Conservation (phyloP, 129 eudicot species). For the Helichrysum umbraculigerum region DNA sequence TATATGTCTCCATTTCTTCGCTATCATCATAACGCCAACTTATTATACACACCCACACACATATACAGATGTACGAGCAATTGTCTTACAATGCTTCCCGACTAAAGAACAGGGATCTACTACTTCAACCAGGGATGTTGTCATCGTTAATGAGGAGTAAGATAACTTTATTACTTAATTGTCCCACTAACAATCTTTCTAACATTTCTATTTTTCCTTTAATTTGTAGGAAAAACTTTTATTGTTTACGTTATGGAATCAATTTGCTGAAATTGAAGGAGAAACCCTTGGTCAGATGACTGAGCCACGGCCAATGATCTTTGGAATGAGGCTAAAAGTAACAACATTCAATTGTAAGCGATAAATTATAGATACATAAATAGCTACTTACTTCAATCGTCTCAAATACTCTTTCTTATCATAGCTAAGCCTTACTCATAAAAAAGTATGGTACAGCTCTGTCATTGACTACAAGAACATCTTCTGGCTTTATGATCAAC, state of each 20-base stretch:
- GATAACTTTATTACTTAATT: background rate
- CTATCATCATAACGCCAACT: background rate
- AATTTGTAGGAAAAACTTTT: background rate
- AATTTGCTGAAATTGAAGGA: slow-evolving; percentile 9
- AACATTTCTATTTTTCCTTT: background rate
- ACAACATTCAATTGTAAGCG: background rate
- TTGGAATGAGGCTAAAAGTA: background rate
- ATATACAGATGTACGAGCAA: background rate
- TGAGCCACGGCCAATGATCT: background rate
- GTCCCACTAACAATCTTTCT: too few relatives aligned
- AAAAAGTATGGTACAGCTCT: background rate
- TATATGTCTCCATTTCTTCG: background rate
- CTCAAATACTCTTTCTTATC: background rate
- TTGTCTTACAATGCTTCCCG: background rate
- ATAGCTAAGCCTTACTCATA: too few relatives aligned
- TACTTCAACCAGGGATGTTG: background rate
- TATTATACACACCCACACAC: background rate
- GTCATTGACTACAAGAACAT: background rate
- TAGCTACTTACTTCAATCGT: background rate
- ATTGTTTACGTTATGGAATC: background rate
- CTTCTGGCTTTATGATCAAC: background rate
- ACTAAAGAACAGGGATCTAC: background rate
- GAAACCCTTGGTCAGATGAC: background rate
- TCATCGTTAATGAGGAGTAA: slow-evolving; percentile 5
- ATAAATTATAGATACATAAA: background rate